Percentiles rank a stretch among this genome's conserved stretches.
These are phyloP conservation scores for Euphorbia tirucalli DNA, from an alignment of 345 rosid species.

Conservation along the genomic window DNA sequence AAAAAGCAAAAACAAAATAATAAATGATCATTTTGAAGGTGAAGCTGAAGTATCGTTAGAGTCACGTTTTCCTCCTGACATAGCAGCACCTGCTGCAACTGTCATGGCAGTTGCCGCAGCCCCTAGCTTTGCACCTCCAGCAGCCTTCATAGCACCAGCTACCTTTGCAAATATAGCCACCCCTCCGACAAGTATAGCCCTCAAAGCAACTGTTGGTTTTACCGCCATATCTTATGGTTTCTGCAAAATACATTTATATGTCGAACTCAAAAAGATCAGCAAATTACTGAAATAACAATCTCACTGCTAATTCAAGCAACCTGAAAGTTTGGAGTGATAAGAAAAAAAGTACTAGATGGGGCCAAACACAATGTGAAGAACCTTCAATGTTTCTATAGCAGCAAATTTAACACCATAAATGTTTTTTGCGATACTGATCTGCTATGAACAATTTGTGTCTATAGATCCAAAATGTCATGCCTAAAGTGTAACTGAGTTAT, in stretches of 20 bases:
- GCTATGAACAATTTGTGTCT: not conserved
- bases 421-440: not conserved
- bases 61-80: slow-evolving; percentile 60
- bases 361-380: not conserved
- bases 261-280: not conserved
- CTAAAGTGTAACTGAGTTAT: not conserved
- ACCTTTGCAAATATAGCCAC: slow-evolving; percentile 73
- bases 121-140: slow-evolving; percentile 82
- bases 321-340: not conserved
- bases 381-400: not conserved
- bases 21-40: slow-evolving; percentile 32
- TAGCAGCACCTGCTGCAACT: slow-evolving; percentile 72
- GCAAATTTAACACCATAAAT: not conserved
- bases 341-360: not conserved
- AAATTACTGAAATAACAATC: not conserved
- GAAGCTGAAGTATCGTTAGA: slow-evolving; percentile 43
- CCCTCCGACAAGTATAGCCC: slow-evolving; percentile 81
- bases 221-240: slow-evolving; percentile 47
- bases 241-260: slow-evolving; percentile 22
- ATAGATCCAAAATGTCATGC: not conserved
- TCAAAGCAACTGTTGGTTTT: slow-evolving; percentile 85
- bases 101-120: slow-evolving; percentile 85
- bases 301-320: not conserved
- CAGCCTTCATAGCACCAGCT: slow-evolving; percentile 82
- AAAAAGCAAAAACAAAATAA: not conserved